Evolutionary conservation across 2,329 filamentous ascomycete genomes (phyloP).

Genomic region (Thelonectria olida): DNA sequence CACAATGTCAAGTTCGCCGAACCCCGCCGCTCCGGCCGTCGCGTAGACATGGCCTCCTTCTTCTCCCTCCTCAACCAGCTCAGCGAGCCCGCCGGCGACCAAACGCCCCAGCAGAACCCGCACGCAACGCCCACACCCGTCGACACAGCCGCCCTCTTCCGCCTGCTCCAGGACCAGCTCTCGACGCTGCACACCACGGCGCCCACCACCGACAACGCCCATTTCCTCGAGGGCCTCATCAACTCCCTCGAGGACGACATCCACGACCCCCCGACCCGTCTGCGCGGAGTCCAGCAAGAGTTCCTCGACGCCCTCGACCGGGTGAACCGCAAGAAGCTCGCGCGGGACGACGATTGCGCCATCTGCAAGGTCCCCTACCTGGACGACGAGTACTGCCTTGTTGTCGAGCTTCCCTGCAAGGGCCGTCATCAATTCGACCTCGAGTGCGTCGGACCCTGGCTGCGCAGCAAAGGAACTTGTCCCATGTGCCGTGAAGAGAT

Average conservation of each 20-base stretch:
- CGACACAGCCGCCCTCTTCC: constrained; percentile 66
- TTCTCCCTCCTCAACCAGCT: constrained; percentile 66
- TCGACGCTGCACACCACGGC: constrained; percentile 59
- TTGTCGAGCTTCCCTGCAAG: constrained; percentile 72
- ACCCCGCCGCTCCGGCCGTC: constrained; percentile 55
- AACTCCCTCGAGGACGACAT: constrained; percentile 59
- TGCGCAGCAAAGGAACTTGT: constrained; percentile 71
- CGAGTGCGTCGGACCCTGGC: constrained; percentile 74
- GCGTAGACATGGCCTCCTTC: constrained; percentile 72
- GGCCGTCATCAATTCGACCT: constrained; percentile 68
- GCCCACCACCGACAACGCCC: constrained; percentile 58
- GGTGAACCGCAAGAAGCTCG: constrained; percentile 61
- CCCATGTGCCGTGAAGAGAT: constrained; percentile 71
- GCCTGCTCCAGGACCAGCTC: constrained; percentile 68
- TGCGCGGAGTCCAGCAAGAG: constrained; percentile 66
- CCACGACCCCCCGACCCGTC: constrained; percentile 58
- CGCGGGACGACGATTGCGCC: constrained; percentile 63
- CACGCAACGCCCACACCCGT: constrained; percentile 68
- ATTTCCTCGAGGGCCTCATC: constrained; percentile 61
- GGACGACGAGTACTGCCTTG: constrained; percentile 69
- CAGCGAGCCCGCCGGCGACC: constrained; percentile 47
- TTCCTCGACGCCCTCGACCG: constrained; percentile 69
- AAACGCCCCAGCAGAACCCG: constrained; percentile 58
- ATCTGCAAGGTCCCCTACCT: constrained; percentile 71
- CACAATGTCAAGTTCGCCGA: constrained; percentile 65